Conservation (phyloP, 108 stramenopile genomes). For the Pseudonitzschia pungens region DNA sequence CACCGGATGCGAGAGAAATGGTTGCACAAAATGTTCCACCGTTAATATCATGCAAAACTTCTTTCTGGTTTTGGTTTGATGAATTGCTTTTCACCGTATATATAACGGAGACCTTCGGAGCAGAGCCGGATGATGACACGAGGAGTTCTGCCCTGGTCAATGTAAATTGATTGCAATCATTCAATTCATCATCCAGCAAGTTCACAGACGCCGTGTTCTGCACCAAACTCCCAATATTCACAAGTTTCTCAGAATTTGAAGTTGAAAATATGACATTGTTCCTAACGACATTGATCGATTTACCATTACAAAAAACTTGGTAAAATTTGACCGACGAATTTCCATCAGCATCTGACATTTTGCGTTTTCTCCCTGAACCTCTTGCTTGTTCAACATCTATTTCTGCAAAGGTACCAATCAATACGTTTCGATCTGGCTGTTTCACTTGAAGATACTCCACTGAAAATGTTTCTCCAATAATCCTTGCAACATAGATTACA, state of each 20-base stretch:
- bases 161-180: not conserved
- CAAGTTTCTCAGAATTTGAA: constrained; percentile 2
- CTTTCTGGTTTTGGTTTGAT: not conserved
- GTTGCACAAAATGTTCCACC: constrained; percentile 8
- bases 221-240: constrained; percentile 6
- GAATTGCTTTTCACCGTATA: constrained; percentile 15
- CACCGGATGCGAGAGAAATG: constrained; percentile 15
- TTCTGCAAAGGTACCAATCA: constrained; percentile 32
- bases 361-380: constrained; percentile 20
- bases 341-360: constrained; percentile 35
- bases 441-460: constrained; percentile 34
- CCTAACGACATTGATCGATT: constrained; percentile 14
- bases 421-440: not conserved
- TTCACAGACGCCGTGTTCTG: constrained; percentile 1
- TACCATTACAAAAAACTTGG: constrained; percentile 23
- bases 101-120: constrained; percentile 5
- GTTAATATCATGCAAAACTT: not conserved
- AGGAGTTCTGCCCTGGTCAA: constrained; percentile 12
- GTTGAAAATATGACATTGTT: constrained; percentile 7
- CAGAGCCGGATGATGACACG: constrained; percentile 8
- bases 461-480: constrained; percentile 11
- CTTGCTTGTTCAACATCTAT: constrained; percentile 8
- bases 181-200: not conserved
- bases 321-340: constrained; percentile 23
- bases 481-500: constrained; percentile 26